Conservation (phyloP, 2,329 filamentous ascomycete species). For the Helicocarpus griseus region DNA sequence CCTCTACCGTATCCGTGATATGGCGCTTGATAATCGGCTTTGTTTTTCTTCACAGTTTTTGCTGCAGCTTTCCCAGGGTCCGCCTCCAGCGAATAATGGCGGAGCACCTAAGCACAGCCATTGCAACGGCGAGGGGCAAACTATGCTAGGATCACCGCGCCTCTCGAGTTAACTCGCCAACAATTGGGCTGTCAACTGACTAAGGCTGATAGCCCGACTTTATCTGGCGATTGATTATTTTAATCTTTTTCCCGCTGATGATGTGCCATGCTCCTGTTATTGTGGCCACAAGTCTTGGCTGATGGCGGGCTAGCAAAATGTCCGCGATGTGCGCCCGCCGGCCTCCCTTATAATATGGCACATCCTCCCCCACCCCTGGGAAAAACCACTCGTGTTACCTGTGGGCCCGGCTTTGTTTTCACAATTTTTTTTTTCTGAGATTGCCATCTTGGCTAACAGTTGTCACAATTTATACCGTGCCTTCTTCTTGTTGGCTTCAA, state of each 20-base stretch:
- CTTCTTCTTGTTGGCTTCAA: background rate
- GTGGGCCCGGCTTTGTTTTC: too few relatives aligned
- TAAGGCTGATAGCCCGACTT: background rate
- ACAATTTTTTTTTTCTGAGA: background rate
- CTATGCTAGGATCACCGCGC: background rate
- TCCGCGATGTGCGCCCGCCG: background rate
- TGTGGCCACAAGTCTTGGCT: too few relatives aligned
- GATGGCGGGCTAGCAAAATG: background rate
- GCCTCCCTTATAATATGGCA: background rate
- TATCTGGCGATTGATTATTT: background rate
- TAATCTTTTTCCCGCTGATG: background rate
- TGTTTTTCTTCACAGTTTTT: background rate
- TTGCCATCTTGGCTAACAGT: background rate
- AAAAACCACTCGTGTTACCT: background rate
- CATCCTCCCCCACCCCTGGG: background rate
- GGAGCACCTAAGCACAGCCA: conserved; percentile 3
- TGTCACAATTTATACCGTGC: background rate
- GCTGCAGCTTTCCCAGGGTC: background rate
- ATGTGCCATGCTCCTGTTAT: too few relatives aligned
- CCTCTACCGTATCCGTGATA: background rate
- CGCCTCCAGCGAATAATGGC: background rate
- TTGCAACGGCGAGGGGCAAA: background rate
- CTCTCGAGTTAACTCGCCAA: background rate
- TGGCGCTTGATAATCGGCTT: background rate
- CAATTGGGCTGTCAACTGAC: background rate